These are phyloP conservation scores for Fomes fomentarius DNA, from an alignment of 1,284 basidiomycete genomes.

Conservation along the genomic window DNA sequence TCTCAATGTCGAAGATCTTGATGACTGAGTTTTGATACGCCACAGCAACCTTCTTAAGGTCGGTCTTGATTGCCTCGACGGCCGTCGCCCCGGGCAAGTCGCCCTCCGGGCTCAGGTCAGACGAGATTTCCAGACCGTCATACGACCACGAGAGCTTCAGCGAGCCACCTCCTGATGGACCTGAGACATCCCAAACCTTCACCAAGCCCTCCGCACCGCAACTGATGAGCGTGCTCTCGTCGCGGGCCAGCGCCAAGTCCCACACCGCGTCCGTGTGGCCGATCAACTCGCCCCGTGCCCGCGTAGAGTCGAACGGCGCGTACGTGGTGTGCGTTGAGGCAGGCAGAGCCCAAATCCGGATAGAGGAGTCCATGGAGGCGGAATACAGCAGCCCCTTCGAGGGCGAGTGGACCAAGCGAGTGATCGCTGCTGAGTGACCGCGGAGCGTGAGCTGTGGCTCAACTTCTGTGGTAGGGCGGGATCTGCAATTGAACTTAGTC, in stretches of 20 bases:
- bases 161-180: constrained; percentile 57
- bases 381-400: constrained; percentile 83
- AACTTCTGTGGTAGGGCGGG: constrained; percentile 74
- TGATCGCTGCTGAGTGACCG: constrained; percentile 93
- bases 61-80: constrained; percentile 78
- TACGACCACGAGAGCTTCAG: constrained; percentile 82
- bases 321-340: constrained; percentile 77
- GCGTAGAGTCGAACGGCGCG: constrained; percentile 83
- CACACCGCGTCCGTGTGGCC: constrained; percentile 96
- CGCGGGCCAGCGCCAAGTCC: constrained; percentile 83
- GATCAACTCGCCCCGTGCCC: constrained; percentile 79
- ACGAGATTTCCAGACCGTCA: constrained; percentile 58
- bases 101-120: constrained; percentile 48
- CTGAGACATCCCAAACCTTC: constrained; percentile 90
- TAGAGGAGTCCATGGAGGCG: constrained; percentile 91
- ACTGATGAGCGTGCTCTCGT: constrained; percentile 82
- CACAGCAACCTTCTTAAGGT: constrained; percentile 84
- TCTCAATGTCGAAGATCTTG: constrained; percentile 89
- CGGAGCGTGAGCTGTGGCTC: constrained; percentile 92
- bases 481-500: constrained; percentile 40
- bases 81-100: constrained; percentile 75
- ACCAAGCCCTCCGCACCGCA: constrained; percentile 91
- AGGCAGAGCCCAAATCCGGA: constrained; percentile 90
- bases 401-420: constrained; percentile 84
- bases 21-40: constrained; percentile 91